Evolutionary conservation across 768 basidiomycete genomes (phyloP).

Genomic region (Dentipellis sp.): DNA sequence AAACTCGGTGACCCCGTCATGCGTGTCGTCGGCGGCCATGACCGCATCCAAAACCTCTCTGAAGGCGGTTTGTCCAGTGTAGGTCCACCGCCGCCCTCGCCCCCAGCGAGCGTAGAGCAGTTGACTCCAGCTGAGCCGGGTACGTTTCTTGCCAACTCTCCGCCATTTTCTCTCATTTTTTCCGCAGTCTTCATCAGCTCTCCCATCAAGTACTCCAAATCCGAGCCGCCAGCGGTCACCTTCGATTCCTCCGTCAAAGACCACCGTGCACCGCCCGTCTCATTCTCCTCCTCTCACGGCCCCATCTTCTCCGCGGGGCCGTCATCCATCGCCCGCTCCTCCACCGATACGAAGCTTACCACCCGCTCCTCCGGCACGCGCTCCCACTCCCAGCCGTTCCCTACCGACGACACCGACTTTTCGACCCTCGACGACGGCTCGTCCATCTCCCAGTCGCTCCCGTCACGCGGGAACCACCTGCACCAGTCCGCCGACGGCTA

Average conservation of each 20-base stretch:
- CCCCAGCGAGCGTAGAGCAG: conserved; percentile 32
- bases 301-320: neutral
- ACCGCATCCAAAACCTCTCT: conserved; percentile 7
- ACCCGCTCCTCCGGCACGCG: neutral
- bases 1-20: conserved; percentile 26
- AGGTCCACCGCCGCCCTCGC: conserved; percentile 54
- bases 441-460: conserved; percentile 16
- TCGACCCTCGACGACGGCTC: conserved; percentile 16
- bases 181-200: neutral
- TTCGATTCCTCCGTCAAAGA: neutral
- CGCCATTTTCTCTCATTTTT: neutral
- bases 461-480: conserved; percentile 14
- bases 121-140: conserved; percentile 9
- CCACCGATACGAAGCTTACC: neutral
- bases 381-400: conserved; percentile 8
- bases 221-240: conserved; percentile 1
- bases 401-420: conserved; percentile 7
- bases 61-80: conserved; percentile 15
- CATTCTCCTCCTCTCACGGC: neutral
- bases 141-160: neutral
- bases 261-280: neutral
- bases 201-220: neutral
- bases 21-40: conserved; percentile 20
- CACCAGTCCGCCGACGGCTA: conserved; percentile 33
- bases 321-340: neutral